Evolutionary conservation across 306 rosid species (phyloP), one percentile per base, ranked within the genome.

Genomic region (Lathyrus oleraceus): DNA sequence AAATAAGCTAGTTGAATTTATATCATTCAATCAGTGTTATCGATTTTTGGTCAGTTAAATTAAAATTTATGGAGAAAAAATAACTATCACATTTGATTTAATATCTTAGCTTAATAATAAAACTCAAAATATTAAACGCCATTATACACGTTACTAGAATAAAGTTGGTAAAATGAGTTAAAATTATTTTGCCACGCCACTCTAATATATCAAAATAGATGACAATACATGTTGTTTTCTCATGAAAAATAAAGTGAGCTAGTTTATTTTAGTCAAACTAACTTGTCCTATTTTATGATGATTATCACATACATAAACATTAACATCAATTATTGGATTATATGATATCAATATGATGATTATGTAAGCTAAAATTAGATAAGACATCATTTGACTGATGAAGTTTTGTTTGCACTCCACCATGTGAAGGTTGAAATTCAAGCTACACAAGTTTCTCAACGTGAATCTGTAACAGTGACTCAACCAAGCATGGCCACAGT

Each of bases 401-500:
- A 73, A 51, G 10, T 40, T 73, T 9, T 45, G n/a, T 56, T 54
- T 73, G 64, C 23, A 66, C 48, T 66, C 4, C 42, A 27, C 14
- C 5, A 67, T 44, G 66, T 39, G 66, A 59, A 79, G 79, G 43
- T 39, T 30, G 62, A 67, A 10, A 5, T 67, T 38, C 36, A 27
- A 59, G 59, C 42, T 43, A 13, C 43, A 20, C 5, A 69, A 66
- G 44, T n/a, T 71, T 45, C 54, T 25, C 42, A 70, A 38, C 43
- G 57, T 10, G 39, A 32, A 7, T 65, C 61, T 23, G 40, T 57
- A 48, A 53, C 51, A 23, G 42, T 52, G 40, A 30, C 23, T 5
- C 72, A 32, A 60, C 72, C 44, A 47, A 76, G 56, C 70, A 63
- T 81, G 6, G 65, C 66, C 10, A 73, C 76, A 1, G 73, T 77